These are phyloP conservation scores for Meyerozyma carpophila DNA, from an alignment of 1,139 yeast species.

Conservation along the genomic window DNA sequence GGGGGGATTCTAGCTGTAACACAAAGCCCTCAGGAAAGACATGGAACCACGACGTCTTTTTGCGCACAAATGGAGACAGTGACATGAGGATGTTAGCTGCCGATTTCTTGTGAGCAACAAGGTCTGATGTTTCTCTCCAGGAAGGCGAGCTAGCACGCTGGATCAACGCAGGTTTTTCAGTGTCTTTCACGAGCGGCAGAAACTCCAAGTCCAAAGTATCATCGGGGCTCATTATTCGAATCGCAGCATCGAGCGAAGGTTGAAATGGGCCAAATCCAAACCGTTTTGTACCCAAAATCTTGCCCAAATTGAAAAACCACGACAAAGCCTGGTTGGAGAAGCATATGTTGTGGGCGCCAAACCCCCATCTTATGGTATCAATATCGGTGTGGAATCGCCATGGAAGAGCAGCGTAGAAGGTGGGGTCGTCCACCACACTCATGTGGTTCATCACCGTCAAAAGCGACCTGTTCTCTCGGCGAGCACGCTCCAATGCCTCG, in stretches of 20 bases:
- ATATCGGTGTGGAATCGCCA: conserved; percentile 58
- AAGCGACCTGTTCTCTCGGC: conserved; percentile 65
- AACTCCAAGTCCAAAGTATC: conserved; percentile 59
- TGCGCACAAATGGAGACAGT: conserved; percentile 45
- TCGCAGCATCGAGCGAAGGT: conserved; percentile 85
- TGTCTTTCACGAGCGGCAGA: conserved; percentile 26
- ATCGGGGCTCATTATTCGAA: conserved; percentile 75
- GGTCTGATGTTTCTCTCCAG: conserved; percentile 6
- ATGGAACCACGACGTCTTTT: conserved; percentile 83
- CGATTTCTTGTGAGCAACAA: conserved; percentile 25
- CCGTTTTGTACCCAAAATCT: conserved; percentile 76
- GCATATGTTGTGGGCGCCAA: conserved; percentile 90
- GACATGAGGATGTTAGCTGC: conserved; percentile 30
- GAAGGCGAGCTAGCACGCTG: conserved; percentile 23
- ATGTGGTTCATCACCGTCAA: conserved; percentile 94
- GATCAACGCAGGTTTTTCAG: conserved; percentile 22
- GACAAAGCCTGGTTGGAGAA: conserved; percentile 52
- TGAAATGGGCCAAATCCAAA: conserved; percentile 95
- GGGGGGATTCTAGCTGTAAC: conserved; percentile 76
- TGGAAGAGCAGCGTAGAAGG: conserved; percentile 83
- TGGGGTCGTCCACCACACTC: conserved; percentile 92
- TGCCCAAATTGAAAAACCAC: conserved; percentile 80
- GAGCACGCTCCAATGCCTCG: conserved; percentile 55
- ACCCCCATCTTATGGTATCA: conserved; percentile 82
- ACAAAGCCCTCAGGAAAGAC: conserved; percentile 95